Evolutionary conservation across 345 rosid genomes (phyloP), one percentile per base, ranked within the genome.

Genomic region (Eucalyptus grandis): DNA sequence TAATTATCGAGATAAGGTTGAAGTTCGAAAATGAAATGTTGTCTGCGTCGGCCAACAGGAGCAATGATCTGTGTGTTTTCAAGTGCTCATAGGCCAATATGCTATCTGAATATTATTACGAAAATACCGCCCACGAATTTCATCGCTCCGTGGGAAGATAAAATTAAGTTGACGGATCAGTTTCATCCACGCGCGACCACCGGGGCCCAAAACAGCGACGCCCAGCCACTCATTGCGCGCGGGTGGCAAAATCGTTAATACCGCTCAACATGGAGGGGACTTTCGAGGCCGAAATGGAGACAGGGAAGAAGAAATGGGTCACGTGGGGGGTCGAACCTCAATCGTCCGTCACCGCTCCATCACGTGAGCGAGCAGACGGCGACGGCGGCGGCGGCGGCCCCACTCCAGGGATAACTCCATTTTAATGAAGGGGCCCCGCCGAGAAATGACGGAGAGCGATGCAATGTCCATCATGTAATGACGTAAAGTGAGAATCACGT

Each of bases 401-500:
- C 12, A 9, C 81, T n/a, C 21, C 5, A 53, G 0, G 80, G 40
- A 2, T 17, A 8, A 72, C 12, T 69, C 44, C 26, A 0, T 5
- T 19, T 17, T 72, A 9, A 34, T 72, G 44, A 37, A 9, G 26
- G 44, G 81, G 81, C 22, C 14, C 46, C 8, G 2, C 46, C 82
- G 8, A 72, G 82, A 8, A 43, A 72, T 19, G 14, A 2, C 2
- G 5, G 12, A 72, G 27, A 0, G 27, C 9, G 19, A 37, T 17
- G 82, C 46, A 19, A 34, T 37, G 1, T 72, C 46, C 7, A 19
- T 13, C 26, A 4, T 10, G 26, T 40, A 21, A 72, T 21, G 2
- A 3, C 11, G 4, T 21, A 3, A 11, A 10, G 11, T 34, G 2
- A 6, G 0, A 8, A 72, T 34, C 0, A 5, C 7, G 0, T 11